A percentile compares a stretch with the other conserved stretches of the same genome.
phyloP scores from a whole-genome alignment of 495 filamentous ascomycete species.

The Hypoxylon trugodes region DNA sequence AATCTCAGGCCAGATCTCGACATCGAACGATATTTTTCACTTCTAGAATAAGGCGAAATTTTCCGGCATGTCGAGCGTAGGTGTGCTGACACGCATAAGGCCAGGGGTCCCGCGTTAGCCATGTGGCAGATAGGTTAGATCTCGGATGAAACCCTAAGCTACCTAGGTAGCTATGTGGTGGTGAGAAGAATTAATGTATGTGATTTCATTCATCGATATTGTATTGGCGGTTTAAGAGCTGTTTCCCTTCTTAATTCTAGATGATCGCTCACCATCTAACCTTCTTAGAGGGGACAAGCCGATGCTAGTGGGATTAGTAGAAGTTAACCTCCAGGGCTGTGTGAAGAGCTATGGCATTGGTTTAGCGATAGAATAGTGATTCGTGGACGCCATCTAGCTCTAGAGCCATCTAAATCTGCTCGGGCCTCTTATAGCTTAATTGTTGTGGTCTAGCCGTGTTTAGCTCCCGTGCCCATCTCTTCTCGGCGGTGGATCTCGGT shows the following conservation, averaged over 20 bases:
- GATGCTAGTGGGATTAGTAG: not conserved
- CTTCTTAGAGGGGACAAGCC: conserved; percentile 1
- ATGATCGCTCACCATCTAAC: not conserved
- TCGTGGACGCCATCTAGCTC: no score
- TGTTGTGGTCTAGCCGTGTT: not conserved
- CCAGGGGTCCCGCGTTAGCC: conserved; percentile 10
- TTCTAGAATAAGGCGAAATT: conserved; percentile 30
- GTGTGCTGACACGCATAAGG: conserved; percentile 14
- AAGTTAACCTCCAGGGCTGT: not conserved
- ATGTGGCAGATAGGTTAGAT: conserved; percentile 24
- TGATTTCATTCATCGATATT: not conserved
- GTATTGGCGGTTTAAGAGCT: not conserved
- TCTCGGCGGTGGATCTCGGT: conserved; percentile 3
- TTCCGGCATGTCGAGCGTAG: conserved; percentile 19
- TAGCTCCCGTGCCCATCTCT: conserved; percentile 7
- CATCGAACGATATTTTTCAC: conserved; percentile 29
- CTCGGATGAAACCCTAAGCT: conserved; percentile 7
- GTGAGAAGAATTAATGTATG: not conserved
- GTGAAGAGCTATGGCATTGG: no score
- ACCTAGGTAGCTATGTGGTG: no score
- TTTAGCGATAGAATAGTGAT: no score
- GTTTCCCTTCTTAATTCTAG: not conserved
- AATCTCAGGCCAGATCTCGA: conserved; percentile 20
- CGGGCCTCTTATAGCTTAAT: not conserved
- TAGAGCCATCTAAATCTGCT: no score